A percentile compares a stretch with the other conserved stretches of the same genome.
Conservation (phyloP, 331 rosid species). For the Saraca asoca region DNA sequence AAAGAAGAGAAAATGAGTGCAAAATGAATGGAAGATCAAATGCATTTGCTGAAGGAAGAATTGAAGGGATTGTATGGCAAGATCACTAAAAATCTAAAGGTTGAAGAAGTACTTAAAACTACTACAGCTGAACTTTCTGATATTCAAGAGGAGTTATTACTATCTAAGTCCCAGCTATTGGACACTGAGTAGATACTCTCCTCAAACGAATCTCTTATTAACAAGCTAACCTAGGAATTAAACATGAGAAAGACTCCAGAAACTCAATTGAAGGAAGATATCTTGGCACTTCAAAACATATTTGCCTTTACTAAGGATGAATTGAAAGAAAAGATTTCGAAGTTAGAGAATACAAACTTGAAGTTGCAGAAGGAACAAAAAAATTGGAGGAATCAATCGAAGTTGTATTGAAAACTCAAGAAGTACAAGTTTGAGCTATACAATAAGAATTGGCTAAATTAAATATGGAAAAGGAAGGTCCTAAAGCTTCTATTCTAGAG, state of each 20-base stretch:
- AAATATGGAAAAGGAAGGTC: conserved; percentile 50
- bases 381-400: conserved; percentile 57
- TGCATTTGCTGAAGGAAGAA: too few species aligned
- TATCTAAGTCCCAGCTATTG: conserved; percentile 60
- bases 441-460: conserved; percentile 54
- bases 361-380: conserved; percentile 70
- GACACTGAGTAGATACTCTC: conserved; percentile 58
- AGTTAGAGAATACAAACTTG: conserved; percentile 57
- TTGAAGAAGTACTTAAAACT: conserved; percentile 67
- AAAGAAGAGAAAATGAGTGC: too few species aligned
- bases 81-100: conserved; percentile 66
- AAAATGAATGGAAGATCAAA: too few species aligned
- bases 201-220: conserved; percentile 56
- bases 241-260: conserved; percentile 60
- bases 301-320: conserved; percentile 63
- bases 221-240: conserved; percentile 58
- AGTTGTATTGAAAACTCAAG: conserved; percentile 49
- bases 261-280: conserved; percentile 64
- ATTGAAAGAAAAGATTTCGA: conserved; percentile 56
- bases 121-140: conserved; percentile 67
- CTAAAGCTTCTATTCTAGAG: conserved; percentile 56
- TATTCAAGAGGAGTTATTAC: conserved; percentile 65
- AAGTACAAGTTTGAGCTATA: conserved; percentile 44
- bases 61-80: too few species aligned
- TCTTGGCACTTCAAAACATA: conserved; percentile 57